Base-by-base conservation (phyloP, 2,329 filamentous ascomycete species). In the Xylaria sp. region DNA sequence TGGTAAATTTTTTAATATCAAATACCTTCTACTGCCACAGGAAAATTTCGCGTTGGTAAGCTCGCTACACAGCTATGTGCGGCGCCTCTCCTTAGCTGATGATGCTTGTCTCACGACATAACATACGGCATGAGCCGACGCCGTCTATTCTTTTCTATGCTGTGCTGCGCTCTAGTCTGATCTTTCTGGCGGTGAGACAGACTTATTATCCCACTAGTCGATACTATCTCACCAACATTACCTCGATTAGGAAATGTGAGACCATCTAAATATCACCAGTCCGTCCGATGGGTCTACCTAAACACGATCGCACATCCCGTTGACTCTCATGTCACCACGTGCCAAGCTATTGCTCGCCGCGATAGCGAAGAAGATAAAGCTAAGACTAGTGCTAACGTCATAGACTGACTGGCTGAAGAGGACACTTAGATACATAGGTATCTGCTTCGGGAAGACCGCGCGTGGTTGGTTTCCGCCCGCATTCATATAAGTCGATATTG, bases 51-150 rank as follows among this genome's bases (percentile, higher is more conserved):
- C 25, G 58, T 46, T 55, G 13, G 20, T 46, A 63, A 54, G 54
- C 64, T 54, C 46, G 7, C 28, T 36, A 56, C 23, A 20, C 36
- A 52, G 20, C 8, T 3, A 5, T 20, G 3, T 41, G 41, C 13
- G 2, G 18, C n/a, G n/a, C n/a, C n/a, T n/a, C n/a, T n/a, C n/a
- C n/a, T n/a, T n/a, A n/a, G n/a, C n/a, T n/a, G n/a, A n/a, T n/a
- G n/a, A n/a, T n/a, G n/a, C n/a, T 57, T 9, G 28, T 68, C 56
- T 65, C 51, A 68, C 51, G 15, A 41, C 36, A 57, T 23, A 59
- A 61, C 41, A 9, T 48, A 57, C 67, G 52, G 62, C 23, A 66
- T 69, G 48, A 49, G 46, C 67, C 58, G 52, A 56, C 6, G 2
- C 31, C 63, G 49, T 49, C 28, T 23, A 1, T 13, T 43, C 3